These are phyloP conservation scores for Rhodofomes roseus DNA, from an alignment of 1,284 basidiomycete genomes.

Conservation along the genomic window DNA sequence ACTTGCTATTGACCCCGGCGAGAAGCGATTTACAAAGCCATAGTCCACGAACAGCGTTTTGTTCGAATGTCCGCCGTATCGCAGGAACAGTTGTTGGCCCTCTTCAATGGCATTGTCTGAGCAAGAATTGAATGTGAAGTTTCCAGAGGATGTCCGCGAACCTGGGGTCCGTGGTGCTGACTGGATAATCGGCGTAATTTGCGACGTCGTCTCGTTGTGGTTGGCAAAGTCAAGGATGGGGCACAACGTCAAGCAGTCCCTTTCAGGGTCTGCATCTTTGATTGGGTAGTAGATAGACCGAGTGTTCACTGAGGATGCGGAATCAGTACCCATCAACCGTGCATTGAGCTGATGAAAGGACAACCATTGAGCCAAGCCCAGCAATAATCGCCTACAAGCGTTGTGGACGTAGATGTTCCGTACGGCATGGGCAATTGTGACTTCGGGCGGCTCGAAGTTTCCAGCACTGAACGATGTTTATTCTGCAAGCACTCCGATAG, in stretches of 20 bases:
- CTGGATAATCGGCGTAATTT: constrained; percentile 40
- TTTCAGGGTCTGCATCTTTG: constrained; percentile 46
- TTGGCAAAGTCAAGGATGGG: constrained; percentile 88
- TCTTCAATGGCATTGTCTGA: constrained; percentile 33
- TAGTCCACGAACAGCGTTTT: constrained; percentile 78
- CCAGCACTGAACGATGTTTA: constrained; percentile 8
- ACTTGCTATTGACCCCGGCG: constrained; percentile 22
- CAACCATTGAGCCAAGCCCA: constrained; percentile 89
- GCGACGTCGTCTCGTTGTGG: constrained; percentile 44
- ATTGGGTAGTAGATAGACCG: constrained; percentile 78
- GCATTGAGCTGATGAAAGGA: constrained; percentile 9
- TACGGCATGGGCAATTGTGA: constrained; percentile 1
- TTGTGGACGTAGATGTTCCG: constrained; percentile 3
- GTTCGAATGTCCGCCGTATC: constrained; percentile 76
- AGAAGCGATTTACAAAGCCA: constrained; percentile 61
- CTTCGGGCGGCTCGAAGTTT: constrained; percentile 11
- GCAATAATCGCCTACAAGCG: constrained; percentile 42
- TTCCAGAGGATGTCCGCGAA: constrained; percentile 32
- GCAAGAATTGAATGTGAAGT: constrained; percentile 56
- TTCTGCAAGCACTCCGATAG: constrained; percentile 8
- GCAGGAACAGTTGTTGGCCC: constrained; percentile 67
- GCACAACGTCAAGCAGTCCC: constrained; percentile 79
- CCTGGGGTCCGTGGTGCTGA: constrained; percentile 33
- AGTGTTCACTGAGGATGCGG: constrained; percentile 67
- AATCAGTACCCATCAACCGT: constrained; percentile 6